Evolutionary conservation across 2,329 filamentous ascomycete species (phyloP).

Genomic region (Achaetomium macrosporum): DNA sequence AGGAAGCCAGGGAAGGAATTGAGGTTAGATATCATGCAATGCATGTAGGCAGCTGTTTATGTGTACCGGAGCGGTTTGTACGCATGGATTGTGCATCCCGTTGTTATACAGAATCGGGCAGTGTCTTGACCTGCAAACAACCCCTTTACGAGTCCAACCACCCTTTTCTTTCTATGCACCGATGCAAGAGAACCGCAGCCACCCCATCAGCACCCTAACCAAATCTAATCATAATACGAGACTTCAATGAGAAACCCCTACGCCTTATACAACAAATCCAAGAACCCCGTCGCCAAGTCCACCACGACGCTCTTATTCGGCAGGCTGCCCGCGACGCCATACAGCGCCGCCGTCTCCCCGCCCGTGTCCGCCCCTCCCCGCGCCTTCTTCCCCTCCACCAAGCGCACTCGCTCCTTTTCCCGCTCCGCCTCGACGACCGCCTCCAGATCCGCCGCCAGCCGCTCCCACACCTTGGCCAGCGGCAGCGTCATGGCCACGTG

Average conservation of each 20-base stretch:
- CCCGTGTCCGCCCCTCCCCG: constrained; percentile 54
- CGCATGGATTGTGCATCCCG: no score
- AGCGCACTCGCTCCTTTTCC: constrained; percentile 70
- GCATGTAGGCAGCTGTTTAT: no score
- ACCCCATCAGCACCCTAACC: no score
- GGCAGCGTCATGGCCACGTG: constrained; percentile 92
- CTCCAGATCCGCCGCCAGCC: constrained; percentile 67
- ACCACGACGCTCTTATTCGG: constrained; percentile 95
- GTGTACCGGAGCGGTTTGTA: no score
- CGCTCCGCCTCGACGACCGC: constrained; percentile 63
- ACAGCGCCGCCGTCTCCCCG: constrained; percentile 80
- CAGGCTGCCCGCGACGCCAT: constrained; percentile 89
- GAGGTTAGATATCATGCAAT: no score
- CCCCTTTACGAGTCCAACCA: no score
- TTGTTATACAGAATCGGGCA: no score
- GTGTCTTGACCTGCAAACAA: no score
- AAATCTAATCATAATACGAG: not conserved
- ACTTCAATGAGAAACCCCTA: constrained; percentile 1
- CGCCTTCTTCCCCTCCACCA: constrained; percentile 60
- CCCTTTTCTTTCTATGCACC: not conserved
- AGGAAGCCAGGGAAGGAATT: no score
- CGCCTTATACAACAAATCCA: constrained; percentile 35
- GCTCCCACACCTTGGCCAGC: constrained; percentile 73
- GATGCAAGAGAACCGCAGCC: not conserved
- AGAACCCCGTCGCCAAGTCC: constrained; percentile 83